A percentile compares a stretch with the other conserved stretches of the same genome.
Conservation (phyloP, 2,329 filamentous ascomycete genomes). For the Hypoxylon sp. region DNA sequence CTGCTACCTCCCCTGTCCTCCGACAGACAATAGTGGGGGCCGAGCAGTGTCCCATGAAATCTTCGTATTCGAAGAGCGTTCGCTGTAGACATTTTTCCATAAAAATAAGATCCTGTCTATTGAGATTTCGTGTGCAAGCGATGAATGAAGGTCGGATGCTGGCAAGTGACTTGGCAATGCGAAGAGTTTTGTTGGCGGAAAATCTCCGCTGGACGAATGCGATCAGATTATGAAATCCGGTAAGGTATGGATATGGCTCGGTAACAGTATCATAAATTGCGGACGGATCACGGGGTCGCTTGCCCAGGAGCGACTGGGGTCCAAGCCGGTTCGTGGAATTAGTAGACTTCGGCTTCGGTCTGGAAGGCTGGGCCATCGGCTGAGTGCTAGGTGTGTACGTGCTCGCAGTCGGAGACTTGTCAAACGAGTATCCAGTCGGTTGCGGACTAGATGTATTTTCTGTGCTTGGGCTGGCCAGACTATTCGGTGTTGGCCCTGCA, state of each 20-base stretch:
- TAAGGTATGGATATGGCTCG: conserved; percentile 90
- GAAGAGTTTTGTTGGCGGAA: conserved; percentile 76
- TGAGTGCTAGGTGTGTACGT: conserved; percentile 47
- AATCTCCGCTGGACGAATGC: conserved; percentile 82
- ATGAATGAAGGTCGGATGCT: conserved; percentile 94
- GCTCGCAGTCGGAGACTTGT: conserved; percentile 61
- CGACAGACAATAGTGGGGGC: conserved; percentile 93
- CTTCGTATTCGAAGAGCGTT: conserved; percentile 90
- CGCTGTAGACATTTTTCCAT: conserved; percentile 98
- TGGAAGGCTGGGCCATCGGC: conserved; percentile 48
- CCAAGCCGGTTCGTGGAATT: conserved; percentile 51
- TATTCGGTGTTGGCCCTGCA: conserved; percentile 60
- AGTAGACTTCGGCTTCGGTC: conserved; percentile 55
- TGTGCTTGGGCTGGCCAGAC: conserved; percentile 70
- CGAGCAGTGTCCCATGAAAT: conserved; percentile 86
- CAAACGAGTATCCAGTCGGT: conserved; percentile 60
- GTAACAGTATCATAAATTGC: conserved; percentile 89
- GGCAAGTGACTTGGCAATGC: conserved; percentile 86
- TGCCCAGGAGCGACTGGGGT: conserved; percentile 63
- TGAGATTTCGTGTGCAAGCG: conserved; percentile 87
- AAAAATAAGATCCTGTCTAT: conserved; percentile 88
- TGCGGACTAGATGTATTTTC: conserved; percentile 70
- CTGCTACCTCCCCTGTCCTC: conserved; percentile 92
- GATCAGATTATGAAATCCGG: conserved; percentile 88
- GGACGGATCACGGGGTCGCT: conserved; percentile 76